Conservation (phyloP, 768 basidiomycete genomes). For the Vararia minispora region DNA sequence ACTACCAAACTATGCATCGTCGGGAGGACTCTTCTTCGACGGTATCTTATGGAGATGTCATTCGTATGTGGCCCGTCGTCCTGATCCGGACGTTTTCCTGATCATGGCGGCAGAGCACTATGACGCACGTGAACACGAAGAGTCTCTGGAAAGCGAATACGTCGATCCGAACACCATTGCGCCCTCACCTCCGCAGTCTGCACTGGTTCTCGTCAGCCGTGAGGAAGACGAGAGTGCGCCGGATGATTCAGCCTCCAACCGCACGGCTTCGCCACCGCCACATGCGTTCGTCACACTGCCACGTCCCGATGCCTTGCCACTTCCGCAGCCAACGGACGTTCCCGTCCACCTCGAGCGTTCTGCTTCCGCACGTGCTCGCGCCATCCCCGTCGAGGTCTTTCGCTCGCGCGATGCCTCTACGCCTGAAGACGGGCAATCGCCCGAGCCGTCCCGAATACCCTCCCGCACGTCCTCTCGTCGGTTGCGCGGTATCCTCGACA, state of each 20-base stretch:
- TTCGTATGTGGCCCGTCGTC: conserved; percentile 46
- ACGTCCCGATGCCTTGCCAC: conserved; percentile 42
- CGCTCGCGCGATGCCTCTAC: conserved; percentile 3
- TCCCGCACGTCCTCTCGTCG: no score
- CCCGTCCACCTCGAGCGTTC: conserved; percentile 10
- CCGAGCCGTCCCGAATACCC: background rate
- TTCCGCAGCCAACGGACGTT: conserved; percentile 37
- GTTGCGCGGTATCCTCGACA: no score
- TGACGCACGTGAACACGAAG: no score
- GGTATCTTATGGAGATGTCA: conserved; percentile 48
- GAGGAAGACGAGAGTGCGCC: conserved; percentile 4
- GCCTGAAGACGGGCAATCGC: background rate
- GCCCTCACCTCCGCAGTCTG: conserved; percentile 59
- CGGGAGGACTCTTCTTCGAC: conserved; percentile 26
- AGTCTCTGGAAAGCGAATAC: no score
- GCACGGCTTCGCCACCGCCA: conserved; percentile 25
- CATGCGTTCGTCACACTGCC: conserved; percentile 22
- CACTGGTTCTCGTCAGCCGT: conserved; percentile 26
- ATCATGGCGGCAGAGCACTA: no score
- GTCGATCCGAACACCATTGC: conserved; percentile 47
- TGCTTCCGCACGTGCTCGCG: conserved; percentile 2
- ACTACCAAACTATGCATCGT: conserved; percentile 1
- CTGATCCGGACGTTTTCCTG: no score
- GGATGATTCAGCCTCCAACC: conserved; percentile 25
- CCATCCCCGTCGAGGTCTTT: conserved; percentile 11